Conservation (phyloP, 1,284 basidiomycete genomes). For the Malassezia yamatoensis region DNA sequence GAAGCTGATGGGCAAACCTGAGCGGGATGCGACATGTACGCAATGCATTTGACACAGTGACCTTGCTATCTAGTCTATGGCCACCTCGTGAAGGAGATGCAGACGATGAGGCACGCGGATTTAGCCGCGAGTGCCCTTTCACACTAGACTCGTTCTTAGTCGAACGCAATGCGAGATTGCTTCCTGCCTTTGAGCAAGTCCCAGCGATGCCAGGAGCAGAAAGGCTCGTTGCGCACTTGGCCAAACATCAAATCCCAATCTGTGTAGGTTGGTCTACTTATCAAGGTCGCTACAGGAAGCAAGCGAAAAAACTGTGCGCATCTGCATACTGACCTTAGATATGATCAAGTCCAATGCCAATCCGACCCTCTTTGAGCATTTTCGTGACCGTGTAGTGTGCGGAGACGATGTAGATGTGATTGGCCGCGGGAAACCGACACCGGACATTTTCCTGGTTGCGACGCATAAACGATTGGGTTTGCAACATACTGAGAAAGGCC, state of each 20-base stretch:
- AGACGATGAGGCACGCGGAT: conserved; percentile 19
- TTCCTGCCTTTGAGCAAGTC: conserved; percentile 38
- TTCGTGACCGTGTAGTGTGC: conserved; percentile 35
- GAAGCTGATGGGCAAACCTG: conserved; percentile 46
- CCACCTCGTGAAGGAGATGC: conserved; percentile 19
- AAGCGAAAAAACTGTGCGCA: conserved; percentile 35
- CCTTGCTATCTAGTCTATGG: conserved; percentile 38
- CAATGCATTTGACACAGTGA: conserved; percentile 13
- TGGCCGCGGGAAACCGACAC: conserved; percentile 41
- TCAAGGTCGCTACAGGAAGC: conserved; percentile 38
- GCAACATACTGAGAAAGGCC: conserved; percentile 18
- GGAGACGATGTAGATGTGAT: conserved; percentile 38
- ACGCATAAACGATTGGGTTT: conserved; percentile 34
- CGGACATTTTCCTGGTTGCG: conserved; percentile 47
- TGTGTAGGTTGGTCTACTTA: conserved; percentile 10
- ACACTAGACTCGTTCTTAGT: conserved; percentile 39
- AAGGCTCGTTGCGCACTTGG: conserved; percentile 40
- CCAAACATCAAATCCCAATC: conserved; percentile 41
- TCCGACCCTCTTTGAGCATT: conserved; percentile 31
- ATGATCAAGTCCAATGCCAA: conserved; percentile 40
- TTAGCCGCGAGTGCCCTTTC: conserved; percentile 38
- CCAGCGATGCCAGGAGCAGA: conserved; percentile 44
- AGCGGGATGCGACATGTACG: conserved; percentile 37
- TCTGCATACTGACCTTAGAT: conserved; percentile 10
- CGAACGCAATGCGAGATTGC: conserved; percentile 33